Base-by-base conservation (phyloP, 1,284 basidiomycete species). In the Rhodotorula sp. region DNA sequence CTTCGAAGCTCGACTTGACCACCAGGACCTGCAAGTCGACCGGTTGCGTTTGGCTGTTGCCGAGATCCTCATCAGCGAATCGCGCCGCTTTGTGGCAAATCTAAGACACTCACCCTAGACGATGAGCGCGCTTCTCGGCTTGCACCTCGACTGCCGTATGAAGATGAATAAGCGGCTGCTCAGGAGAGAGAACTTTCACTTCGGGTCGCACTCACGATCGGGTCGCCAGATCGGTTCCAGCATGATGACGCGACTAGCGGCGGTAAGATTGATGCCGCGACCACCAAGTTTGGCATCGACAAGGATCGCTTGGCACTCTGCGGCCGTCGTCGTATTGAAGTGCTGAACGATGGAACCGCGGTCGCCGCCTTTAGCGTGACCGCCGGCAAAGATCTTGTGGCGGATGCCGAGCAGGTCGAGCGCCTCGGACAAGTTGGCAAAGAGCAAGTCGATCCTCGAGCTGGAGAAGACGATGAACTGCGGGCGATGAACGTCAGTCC, bases 391-490 rank as follows among this genome's bases (percentile, higher is more conserved):
- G 63, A 76, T 66, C 29, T 48, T 44, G 62, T 76, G 74, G 6
- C 30, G n/a, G 24, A 76, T 70, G 12, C 68, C 63, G 58, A 73
- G 54, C 18, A 76, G 42, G 49, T 76, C 74, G 66, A 76, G 71
- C 10, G 74, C 69, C 44, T 76, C 74, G 5, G 67, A 70, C 33
- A 76, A 29, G 30, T 67, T 67, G 29, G 74, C 70, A 44, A 76
- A 74, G 29, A 72, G 30, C 15, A 76, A 45, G 49, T 76, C 74
- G 56, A 66, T 57, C 44, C 65, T 63, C 1, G 63, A 58, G 6
- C 48, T 61, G 14, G 60, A 67, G 61, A 76, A 76, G 55, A 76
- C 53, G 70, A 76, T 70, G 56, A 76, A 76, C 66, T 67, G 48
- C 17, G 14, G 20, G n/a, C 17, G 46, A n/a, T 4, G 18, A 48